Conservation (phyloP, 257 asterid genomes). For the Nicotiana undulata region DNA sequence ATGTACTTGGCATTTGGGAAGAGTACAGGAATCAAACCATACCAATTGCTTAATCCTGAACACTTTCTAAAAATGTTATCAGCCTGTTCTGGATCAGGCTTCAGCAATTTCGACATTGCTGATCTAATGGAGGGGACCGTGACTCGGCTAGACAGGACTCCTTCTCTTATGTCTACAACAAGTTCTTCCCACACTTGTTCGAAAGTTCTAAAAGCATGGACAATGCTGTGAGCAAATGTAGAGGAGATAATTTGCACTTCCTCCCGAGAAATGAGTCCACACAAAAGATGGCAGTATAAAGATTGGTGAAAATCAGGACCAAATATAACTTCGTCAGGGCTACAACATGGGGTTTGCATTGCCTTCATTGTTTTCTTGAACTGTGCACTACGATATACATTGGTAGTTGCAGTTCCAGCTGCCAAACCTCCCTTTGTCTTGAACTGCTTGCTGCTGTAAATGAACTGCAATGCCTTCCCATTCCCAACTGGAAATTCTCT, state of each 20-base stretch:
- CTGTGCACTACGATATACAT: slow-evolving; percentile 53
- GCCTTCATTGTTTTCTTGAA: slow-evolving; percentile 81
- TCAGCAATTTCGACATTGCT: slow-evolving; percentile 49
- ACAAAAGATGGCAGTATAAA: slow-evolving; percentile 75
- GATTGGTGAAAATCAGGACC: slow-evolving; percentile 90
- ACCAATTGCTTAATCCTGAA: slow-evolving; percentile 57
- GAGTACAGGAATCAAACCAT: slow-evolving; percentile 57
- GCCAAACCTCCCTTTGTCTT: slow-evolving; percentile 91
- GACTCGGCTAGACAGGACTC: slow-evolving; percentile 50
- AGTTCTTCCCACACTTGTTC: slow-evolving; percentile 77
- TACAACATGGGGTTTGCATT: slow-evolving; percentile 78
- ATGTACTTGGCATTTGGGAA: slow-evolving; percentile 72
- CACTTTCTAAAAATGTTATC: slow-evolving; percentile 34
- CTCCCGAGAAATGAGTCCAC: slow-evolving; percentile 65
- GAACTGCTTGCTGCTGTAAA: slow-evolving; percentile 84
- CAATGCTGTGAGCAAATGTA: slow-evolving; percentile 84
- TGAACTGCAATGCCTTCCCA: slow-evolving; percentile 85
- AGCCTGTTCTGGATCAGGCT: slow-evolving; percentile 69
- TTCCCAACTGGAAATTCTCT: slow-evolving; percentile 66
- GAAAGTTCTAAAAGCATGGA: slow-evolving; percentile 76
- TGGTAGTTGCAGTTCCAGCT: slow-evolving; percentile 95
- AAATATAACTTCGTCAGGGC: slow-evolving; percentile 93
- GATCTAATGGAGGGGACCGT: slow-evolving; percentile 64
- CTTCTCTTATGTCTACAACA: slow-evolving; percentile 54
- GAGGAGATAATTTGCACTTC: slow-evolving; percentile 76